Evolutionary conservation across 2,329 filamentous ascomycete species (phyloP), one percentile per base, ranked within the genome.

Genomic region (Aschersonia sp.): DNA sequence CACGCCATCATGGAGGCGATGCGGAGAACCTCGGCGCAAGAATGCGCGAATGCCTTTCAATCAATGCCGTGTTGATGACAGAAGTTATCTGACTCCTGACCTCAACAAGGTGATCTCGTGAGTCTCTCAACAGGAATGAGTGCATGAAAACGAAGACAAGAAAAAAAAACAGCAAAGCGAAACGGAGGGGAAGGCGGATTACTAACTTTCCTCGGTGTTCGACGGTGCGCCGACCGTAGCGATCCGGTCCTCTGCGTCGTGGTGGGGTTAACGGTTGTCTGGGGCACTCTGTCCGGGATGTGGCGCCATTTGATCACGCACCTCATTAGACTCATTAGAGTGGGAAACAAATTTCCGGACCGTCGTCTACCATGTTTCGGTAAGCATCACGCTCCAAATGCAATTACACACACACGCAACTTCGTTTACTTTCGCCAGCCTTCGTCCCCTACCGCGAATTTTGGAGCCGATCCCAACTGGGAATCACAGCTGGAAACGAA

Each of bases 1-100:
- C 90, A 84, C 54, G 76, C 84, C 87, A 94, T 94, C 35, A 12
- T 37, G 8, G 35, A 8, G 35, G 8, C 8, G 8, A 37, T 37
- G 35, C 12, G 35, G 12, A 12, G 35, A 37, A 37, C 8, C 35
- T 12, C 8, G 35, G 35, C 35, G 35, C 35, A 12, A 37, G 35
- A 22, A 22, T 22, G 22, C 22, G 22, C 22, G 22, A 22, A 22
- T 3, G 22, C 22, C 22, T 22, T 22, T 22, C 22, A 22, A 22
- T 22, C 22, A 22, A 22, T 22, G 22, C 22, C 22, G 22, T 4
- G 22, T 22, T 22, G 22, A 22, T 22, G 22, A 22, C 22, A 22
- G 22, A 22, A 22, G 3, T 22, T 22, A 22, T 22, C 22, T 22
- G 22, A 22, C 22, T 22, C 22, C 22, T 22, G 22, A 4, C 22